A percentile compares a stretch with the other conserved stretches of the same genome.
These are phyloP conservation scores for Sclerotiophoma versabilis DNA, from an alignment of 2,329 filamentous ascomycete genomes.

Conservation along the genomic window DNA sequence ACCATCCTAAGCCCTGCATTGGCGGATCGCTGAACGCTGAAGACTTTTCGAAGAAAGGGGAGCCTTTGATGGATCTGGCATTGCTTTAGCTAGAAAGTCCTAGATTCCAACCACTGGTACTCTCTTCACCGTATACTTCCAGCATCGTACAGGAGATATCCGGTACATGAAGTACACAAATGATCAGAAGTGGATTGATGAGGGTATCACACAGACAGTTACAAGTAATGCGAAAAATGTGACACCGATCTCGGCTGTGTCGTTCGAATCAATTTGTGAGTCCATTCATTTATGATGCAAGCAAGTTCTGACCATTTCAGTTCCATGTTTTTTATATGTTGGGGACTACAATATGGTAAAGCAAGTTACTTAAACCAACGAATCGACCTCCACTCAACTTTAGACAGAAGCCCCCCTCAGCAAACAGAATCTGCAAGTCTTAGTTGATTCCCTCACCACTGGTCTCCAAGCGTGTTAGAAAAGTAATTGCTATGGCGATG, in stretches of 20 bases:
- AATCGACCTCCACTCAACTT: constrained; percentile 36
- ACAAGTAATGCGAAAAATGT: constrained; percentile 54
- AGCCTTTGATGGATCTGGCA: constrained; percentile 57
- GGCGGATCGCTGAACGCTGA: constrained; percentile 50
- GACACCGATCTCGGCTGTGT: constrained; percentile 53
- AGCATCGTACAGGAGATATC: constrained; percentile 54
- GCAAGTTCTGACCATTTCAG: constrained; percentile 20
- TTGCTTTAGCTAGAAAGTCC: constrained; percentile 54
- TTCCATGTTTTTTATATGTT: constrained; percentile 54
- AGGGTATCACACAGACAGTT: constrained; percentile 48
- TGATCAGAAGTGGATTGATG: constrained; percentile 50
- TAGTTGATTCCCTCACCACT: constrained; percentile 85
- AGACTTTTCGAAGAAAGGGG: constrained; percentile 53
- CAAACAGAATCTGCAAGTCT: constrained; percentile 83
- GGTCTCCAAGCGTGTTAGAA: constrained; percentile 82
- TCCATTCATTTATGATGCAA: background rate
- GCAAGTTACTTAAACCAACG: constrained; percentile 51
- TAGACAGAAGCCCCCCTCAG: constrained; percentile 54
- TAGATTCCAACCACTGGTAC: constrained; percentile 49
- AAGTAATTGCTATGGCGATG: constrained; percentile 65
- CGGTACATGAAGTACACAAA: constrained; percentile 50
- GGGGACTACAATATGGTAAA: constrained; percentile 49
- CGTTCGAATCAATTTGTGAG: constrained; percentile 47
- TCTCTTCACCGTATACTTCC: constrained; percentile 54
- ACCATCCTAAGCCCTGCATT: constrained; percentile 43